Base-by-base conservation (phyloP, 768 basidiomycete genomes). In the Leccinum boreale region DNA sequence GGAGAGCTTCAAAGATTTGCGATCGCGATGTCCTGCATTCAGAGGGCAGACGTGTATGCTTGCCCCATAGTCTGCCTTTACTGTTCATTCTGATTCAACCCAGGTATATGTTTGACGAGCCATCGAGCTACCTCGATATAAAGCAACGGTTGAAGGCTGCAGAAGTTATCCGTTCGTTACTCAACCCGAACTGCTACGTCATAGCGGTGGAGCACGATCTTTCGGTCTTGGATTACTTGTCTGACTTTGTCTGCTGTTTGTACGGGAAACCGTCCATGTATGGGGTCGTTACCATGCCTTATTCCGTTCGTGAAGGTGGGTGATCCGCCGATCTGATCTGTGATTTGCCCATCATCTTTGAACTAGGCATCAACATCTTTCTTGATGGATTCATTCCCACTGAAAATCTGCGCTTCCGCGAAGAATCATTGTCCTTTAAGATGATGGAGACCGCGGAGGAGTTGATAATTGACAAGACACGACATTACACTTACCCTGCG, bases 41-140 rank as follows among this genome's bases (percentile, higher is more conserved):
- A 98, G 73, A 83, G 75, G 57, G 97, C 97, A 46, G 96, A 99
- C 71, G 94, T 99, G 90, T 94, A 75, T 65, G 93, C 79, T 54
- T 48, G 23, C 56, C 24, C 23, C 58, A 8, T 48, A 29, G 29
- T 29, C 29, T 21, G 0, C 14, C 19, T 52, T 33, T 3, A 21
- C 7, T 36, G 17, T 19, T 11, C 48, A 50, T 53, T 23, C 58
- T 64, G 48, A 53, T 62, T 8, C 19, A 57, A 33, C 23, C 55
- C 70, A 94, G 92, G 36, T 97, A 97, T 79, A 98, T 98, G 94
- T 98, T 98, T 69, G 94, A 98, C 78, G 97, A 98, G 71, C 97
- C 97, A 15, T 98, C 96, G 31, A 93, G 90, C 79, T 99, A 98
- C 72, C 83, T 99, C 63, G 97, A 99, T 79, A 84, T 98, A 75